Conservation (phyloP, 768 basidiomycete genomes). For the Calocybe gangraenosa region DNA sequence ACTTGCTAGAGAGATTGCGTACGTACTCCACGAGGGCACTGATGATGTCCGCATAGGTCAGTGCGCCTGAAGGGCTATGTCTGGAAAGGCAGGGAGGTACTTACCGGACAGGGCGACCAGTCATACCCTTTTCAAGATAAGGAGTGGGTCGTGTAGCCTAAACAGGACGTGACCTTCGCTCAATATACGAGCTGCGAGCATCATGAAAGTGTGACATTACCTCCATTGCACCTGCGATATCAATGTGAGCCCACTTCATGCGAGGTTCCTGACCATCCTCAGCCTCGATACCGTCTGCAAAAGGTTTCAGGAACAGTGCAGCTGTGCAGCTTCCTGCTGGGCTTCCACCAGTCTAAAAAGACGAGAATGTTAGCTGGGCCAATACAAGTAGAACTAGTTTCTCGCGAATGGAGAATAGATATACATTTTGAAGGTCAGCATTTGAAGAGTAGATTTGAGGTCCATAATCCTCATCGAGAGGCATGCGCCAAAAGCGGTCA, state of each 20-base stretch:
- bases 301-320: constrained; percentile 82
- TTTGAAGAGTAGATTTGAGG: constrained; percentile 75
- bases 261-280: constrained; percentile 49
- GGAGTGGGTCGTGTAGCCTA: constrained; percentile 49
- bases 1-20: too few species aligned
- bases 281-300: constrained; percentile 70
- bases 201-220: too few species aligned
- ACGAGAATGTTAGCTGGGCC: background rate
- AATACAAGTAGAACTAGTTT: too few species aligned
- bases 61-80: background rate
- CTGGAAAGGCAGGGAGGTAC: constrained; percentile 19
- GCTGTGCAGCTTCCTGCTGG: constrained; percentile 75
- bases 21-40: constrained; percentile 39
- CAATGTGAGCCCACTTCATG: constrained; percentile 83
- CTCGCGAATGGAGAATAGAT: background rate
- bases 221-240: constrained; percentile 81
- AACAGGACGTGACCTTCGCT: background rate
- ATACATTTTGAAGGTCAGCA: constrained; percentile 78
- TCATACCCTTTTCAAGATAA: constrained; percentile 76
- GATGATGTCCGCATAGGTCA: constrained; percentile 1
- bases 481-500: constrained; percentile 90
- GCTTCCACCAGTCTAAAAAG: constrained; percentile 62
- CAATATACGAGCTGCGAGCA: background rate
- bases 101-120: constrained; percentile 74
- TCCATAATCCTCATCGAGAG: constrained; percentile 77